Evolutionary conservation across 2,329 filamentous ascomycete genomes (phyloP), one percentile per base, ranked within the genome.

Genomic region (Aspergillus pseudoglaucus): DNA sequence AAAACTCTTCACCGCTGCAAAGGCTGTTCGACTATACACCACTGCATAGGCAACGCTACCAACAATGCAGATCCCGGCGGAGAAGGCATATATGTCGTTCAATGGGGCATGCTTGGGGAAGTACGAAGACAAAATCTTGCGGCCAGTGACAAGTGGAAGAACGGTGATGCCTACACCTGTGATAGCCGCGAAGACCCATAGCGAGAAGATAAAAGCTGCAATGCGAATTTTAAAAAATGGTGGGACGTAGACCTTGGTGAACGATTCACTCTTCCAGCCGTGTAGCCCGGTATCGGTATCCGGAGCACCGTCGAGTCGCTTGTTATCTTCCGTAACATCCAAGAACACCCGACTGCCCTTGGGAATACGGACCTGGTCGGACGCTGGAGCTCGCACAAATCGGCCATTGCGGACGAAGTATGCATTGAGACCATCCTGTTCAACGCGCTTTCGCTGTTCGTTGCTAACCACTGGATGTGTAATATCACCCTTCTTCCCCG

Each of bases 71-170:
- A 95, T 79, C 12, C 93, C 93, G 25, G 93, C 83, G 45, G 89
- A 95, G 66, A 96, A 95, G 10, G 93, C 91, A 60, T 98, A 97
- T 22, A 98, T 87, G 65, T 98, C 93, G 67, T 97, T 98, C 62
- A 91, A 86, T 37, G 81, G 81, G 42, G 87, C 79, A 52, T 87
- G 78, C 0, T 76, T 70, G 4, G 89, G 88, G 38, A 95, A 81
- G 30, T 90, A 70, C 23, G 78, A 72, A 42, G 83, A 82, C 63
- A 96, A 87, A 52, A 97, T 77, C 48, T 77, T 78, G 23, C 93
- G 85, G 2, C 93, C 93, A 61, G 95, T 82, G 6, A 95, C 76
- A 3, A 98, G 78, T 0, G 93, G 94, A 0, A 94, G 72, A 52
- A 98, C 85, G 1, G 93, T 96, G 53, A 88, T 81, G 54, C 85